Evolutionary conservation across 306 rosid species (phyloP).

Genomic region (Hippophae tibetana): DNA sequence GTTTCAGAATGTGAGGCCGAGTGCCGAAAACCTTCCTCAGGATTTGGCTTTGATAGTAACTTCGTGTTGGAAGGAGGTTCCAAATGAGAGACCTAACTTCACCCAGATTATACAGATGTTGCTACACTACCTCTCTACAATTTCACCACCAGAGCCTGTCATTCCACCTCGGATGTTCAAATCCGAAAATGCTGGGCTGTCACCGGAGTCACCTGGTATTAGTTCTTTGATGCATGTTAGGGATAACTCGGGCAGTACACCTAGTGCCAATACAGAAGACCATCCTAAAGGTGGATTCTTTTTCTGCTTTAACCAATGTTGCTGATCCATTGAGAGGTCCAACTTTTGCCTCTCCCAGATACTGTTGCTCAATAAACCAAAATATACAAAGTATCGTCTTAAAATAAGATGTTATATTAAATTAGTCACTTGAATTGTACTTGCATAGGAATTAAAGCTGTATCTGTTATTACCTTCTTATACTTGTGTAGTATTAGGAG

Average conservation of each 20-base stretch:
- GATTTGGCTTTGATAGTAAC: constrained; percentile 65
- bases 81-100: constrained; percentile 63
- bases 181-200: constrained; percentile 60
- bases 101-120: constrained; percentile 81
- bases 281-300: constrained; percentile 43
- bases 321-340: constrained; percentile 27
- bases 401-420: constrained; percentile 22
- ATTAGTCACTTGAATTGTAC: constrained; percentile 6
- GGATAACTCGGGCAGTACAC: constrained; percentile 39
- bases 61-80: constrained; percentile 91
- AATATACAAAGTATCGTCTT: constrained; percentile 21
- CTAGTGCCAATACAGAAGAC: constrained; percentile 33
- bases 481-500: neutral
- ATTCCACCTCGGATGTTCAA: constrained; percentile 36
- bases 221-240: constrained; percentile 64
- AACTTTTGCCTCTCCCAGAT: neutral
- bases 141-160: constrained; percentile 39
- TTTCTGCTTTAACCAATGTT: constrained; percentile 69
- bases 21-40: constrained; percentile 72
- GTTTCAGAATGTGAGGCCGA: constrained; percentile 75
- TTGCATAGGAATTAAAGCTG: constrained; percentile 1
- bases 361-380: constrained; percentile 26
- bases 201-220: constrained; percentile 93
- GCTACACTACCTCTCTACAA: constrained; percentile 51
- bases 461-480: neutral